A percentile compares a stretch with the other conserved stretches of the same genome.
phyloP scores from a whole-genome alignment of 441 rosid species.

The Oxalis stricta region DNA sequence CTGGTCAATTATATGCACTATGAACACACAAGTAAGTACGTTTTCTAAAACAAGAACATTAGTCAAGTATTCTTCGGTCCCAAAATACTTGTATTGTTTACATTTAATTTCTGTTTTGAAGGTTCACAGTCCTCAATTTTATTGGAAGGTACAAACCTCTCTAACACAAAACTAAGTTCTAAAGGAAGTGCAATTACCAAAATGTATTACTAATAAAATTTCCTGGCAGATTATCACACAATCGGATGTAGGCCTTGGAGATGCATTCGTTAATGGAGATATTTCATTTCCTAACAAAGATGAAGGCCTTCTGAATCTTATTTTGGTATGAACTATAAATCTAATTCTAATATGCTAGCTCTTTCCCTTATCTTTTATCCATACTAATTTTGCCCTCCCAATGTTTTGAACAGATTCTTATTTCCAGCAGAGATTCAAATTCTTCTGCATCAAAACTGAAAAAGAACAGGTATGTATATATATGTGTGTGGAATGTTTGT shows the following conservation, averaged over 20 bases:
- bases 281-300: slow-evolving; percentile 65
- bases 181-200: too few relatives aligned
- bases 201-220: slow-evolving; percentile 1
- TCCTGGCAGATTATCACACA: slow-evolving; percentile 63
- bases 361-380: not conserved
- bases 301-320: slow-evolving; percentile 48
- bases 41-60: too few relatives aligned
- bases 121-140: slow-evolving; percentile 69
- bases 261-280: slow-evolving; percentile 74
- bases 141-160: slow-evolving; percentile 61
- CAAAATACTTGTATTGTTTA: too few relatives aligned
- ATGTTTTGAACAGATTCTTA: slow-evolving; percentile 43
- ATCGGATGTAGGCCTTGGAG: slow-evolving; percentile 87
- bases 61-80: too few relatives aligned
- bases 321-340: slow-evolving; percentile 34
- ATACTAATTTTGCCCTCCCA: not conserved
- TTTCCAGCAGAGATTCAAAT: slow-evolving; percentile 50
- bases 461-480: slow-evolving; percentile 50
- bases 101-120: slow-evolving; percentile 30
- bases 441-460: slow-evolving; percentile 21
- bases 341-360: not conserved
- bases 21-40: too few relatives aligned
- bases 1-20: too few relatives aligned
- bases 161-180: too few relatives aligned
- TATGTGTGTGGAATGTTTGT: too few relatives aligned